These are phyloP conservation scores for Aspergillus niger DNA, from an alignment of 2,329 filamentous ascomycete genomes.

Conservation along the genomic window DNA sequence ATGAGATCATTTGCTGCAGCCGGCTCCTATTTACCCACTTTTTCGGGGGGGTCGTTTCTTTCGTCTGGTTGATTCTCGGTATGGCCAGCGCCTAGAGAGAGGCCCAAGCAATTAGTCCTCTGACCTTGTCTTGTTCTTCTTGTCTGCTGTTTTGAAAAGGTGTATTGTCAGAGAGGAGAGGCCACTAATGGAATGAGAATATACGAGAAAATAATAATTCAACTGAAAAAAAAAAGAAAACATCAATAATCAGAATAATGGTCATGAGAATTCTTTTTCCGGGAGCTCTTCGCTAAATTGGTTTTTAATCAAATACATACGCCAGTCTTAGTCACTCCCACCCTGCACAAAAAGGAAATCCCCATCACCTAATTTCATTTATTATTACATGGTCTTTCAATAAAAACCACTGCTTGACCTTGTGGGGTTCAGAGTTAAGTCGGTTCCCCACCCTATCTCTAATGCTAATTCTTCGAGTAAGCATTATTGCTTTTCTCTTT, in stretches of 20 bases:
- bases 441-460: constrained; percentile 21
- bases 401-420: constrained; percentile 17
- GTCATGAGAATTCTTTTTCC: neutral
- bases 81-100: constrained; percentile 13
- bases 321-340: neutral
- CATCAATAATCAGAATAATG: neutral
- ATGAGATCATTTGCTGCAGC: constrained; percentile 16
- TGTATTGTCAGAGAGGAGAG: no score
- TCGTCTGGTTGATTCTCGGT: constrained; percentile 14
- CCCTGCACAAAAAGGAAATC: constrained; percentile 14
- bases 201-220: neutral
- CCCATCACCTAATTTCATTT: neutral
- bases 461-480: constrained; percentile 15
- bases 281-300: neutral
- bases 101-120: constrained; percentile 13
- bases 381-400: constrained; percentile 5
- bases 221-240: neutral
- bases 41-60: neutral
- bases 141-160: no score
- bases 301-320: neutral
- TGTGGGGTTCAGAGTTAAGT: constrained; percentile 25
- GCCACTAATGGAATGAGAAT: no score
- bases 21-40: constrained; percentile 11
- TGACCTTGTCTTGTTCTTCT: neutral
- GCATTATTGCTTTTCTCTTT: constrained; percentile 11